Conservation (phyloP, 306 rosid species). For the Oemleria cerasiformis region DNA sequence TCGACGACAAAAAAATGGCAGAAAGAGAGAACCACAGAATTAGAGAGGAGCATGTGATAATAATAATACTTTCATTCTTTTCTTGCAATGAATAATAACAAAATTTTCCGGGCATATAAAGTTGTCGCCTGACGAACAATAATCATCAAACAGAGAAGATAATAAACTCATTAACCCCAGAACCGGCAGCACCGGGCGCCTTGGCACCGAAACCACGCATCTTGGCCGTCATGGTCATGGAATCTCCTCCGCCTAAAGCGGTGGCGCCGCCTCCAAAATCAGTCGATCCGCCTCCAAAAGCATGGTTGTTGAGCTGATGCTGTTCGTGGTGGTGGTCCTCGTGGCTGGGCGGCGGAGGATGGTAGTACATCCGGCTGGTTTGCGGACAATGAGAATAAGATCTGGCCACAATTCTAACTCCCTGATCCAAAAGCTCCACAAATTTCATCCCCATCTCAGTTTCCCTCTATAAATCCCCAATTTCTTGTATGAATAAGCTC, state of each 20-base stretch:
- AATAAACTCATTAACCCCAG: constrained; percentile 38
- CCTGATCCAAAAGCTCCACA: constrained; percentile 55
- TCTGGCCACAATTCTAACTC: constrained; percentile 48
- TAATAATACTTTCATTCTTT: no score
- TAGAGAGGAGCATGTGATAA: no score
- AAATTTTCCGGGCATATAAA: not conserved
- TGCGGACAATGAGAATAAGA: constrained; percentile 65
- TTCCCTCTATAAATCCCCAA: constrained; percentile 35
- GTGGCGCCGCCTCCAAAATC: constrained; percentile 7
- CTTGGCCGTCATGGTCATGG: not conserved
- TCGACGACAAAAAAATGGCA: not conserved
- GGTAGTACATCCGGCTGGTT: constrained; percentile 66
- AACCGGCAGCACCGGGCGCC: constrained; percentile 4
- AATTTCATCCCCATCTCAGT: no score
- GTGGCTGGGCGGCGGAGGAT: constrained; percentile 43
- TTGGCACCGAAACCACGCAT: constrained; percentile 28
- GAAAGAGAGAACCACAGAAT: not conserved
- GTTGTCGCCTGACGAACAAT: not conserved
- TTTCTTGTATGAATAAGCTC: no score
- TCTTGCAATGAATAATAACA: not conserved
- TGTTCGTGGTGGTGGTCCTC: constrained; percentile 20
- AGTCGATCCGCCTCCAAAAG: no score
- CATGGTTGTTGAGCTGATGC: not conserved
- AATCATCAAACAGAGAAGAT: constrained; percentile 45
- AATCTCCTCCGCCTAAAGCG: constrained; percentile 2